These are phyloP conservation scores for Hanseniaspora thailandica DNA, from an alignment of 805 yeast genomes.

Conservation along the genomic window DNA sequence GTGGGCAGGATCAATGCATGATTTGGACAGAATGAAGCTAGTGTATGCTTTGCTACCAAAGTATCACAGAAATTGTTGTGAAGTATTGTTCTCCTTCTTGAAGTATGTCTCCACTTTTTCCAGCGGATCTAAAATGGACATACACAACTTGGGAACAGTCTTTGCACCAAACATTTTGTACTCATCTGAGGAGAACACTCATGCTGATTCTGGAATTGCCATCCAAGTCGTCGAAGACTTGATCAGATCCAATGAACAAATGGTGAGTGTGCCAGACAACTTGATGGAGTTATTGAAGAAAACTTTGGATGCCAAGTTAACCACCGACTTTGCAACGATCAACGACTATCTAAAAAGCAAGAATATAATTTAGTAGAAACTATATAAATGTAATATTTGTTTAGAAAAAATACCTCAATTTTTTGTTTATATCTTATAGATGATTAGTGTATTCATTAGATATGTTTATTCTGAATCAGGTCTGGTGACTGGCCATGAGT, in stretches of 20 bases:
- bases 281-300: conserved; percentile 39
- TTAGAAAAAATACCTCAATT: not conserved
- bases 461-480: conserved; percentile 21
- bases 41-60: conserved; percentile 68
- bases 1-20: conserved; percentile 62
- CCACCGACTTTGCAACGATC: conserved; percentile 20
- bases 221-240: conserved; percentile 80
- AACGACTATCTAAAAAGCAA: conserved; percentile 21
- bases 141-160: conserved; percentile 89
- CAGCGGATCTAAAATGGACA: conserved; percentile 90
- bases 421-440: not conserved
- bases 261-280: conserved; percentile 65
- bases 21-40: conserved; percentile 29
- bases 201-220: conserved; percentile 53
- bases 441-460: not conserved
- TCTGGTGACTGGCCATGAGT: conserved; percentile 85
- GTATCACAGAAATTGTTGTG: conserved; percentile 70
- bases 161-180: conserved; percentile 83
- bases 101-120: conserved; percentile 95
- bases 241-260: conserved; percentile 69
- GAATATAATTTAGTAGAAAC: conserved; percentile 11
- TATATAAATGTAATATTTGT: conserved; percentile 19
- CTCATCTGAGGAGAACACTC: conserved; percentile 18
- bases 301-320: conserved; percentile 16
- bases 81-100: conserved; percentile 72